These are phyloP conservation scores for Elsinoe arachidis DNA, from an alignment of 2,329 filamentous ascomycete genomes.

Conservation along the genomic window DNA sequence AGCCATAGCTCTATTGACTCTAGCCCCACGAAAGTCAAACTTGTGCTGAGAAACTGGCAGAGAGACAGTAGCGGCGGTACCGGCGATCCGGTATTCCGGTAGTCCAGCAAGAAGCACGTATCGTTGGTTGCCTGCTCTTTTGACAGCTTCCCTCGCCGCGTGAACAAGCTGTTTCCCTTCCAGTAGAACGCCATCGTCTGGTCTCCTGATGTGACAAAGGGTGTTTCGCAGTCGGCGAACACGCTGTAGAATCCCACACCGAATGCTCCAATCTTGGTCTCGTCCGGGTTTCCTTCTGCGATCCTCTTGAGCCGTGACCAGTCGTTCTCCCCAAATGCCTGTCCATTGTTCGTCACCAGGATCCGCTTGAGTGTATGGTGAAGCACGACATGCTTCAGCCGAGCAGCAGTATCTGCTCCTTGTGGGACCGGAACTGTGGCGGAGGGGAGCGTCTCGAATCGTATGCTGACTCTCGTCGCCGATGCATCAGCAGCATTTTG, in stretches of 20 bases:
- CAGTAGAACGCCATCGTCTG: conserved; percentile 99
- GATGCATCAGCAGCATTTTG: conserved; percentile 98
- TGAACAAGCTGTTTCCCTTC: conserved; percentile 97
- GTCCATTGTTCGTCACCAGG: conserved; percentile 87
- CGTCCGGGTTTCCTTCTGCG: conserved; percentile 97
- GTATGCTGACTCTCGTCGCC: conserved; percentile 79
- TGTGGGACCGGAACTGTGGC: conserved; percentile 61
- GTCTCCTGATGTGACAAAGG: conserved; percentile 85
- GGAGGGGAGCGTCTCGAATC: conserved; percentile 85
- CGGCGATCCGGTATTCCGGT: conserved; percentile 78
- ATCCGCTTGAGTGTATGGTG: conserved; percentile 80
- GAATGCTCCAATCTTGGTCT: conserved; percentile 98
- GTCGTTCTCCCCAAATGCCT: conserved; percentile 79
- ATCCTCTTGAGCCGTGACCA: conserved; percentile 93
- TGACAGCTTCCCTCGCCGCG: conserved; percentile 69
- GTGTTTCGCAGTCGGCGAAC: conserved; percentile 95
- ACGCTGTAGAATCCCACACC: conserved; percentile 98
- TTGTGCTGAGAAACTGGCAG: conserved; percentile 87
- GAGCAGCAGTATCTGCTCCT: conserved; percentile 57
- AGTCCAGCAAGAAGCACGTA: conserved; percentile 91
- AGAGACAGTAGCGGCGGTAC: conserved; percentile 78
- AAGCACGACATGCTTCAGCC: conserved; percentile 72
- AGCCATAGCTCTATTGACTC: conserved; percentile 83
- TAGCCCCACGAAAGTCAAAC: conserved; percentile 87
- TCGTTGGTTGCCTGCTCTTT: conserved; percentile 51